A percentile compares a stretch with the other conserved stretches of the same genome.
Evolutionary conservation across 495 filamentous ascomycete genomes (phyloP).

Genomic region (Penicillium pancosmium): DNA sequence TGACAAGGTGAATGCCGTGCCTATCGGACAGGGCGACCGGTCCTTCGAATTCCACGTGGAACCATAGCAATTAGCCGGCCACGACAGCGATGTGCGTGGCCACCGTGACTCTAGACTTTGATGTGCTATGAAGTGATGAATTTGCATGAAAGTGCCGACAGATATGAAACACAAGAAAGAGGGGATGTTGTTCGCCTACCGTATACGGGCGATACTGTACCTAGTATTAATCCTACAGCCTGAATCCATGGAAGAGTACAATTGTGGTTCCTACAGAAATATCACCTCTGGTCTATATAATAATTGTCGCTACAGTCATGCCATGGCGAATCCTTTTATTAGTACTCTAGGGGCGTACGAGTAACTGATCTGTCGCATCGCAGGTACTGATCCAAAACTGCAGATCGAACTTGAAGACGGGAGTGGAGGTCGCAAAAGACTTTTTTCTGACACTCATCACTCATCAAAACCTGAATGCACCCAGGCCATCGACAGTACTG

Average conservation of each 20-base stretch:
- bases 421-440: too few relatives aligned
- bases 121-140: constrained; percentile 8
- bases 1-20: constrained; percentile 60
- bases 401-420: too few relatives aligned
- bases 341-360: too few relatives aligned
- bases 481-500: neutral
- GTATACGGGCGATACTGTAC: neutral
- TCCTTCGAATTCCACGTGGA: constrained; percentile 43
- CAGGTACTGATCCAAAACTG: too few relatives aligned
- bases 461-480: neutral
- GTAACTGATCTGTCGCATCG: too few relatives aligned
- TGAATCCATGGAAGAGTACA: neutral
- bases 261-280: too few relatives aligned
- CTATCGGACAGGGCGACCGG: constrained; percentile 60
- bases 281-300: too few relatives aligned
- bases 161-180: neutral
- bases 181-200: neutral
- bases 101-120: constrained; percentile 10
- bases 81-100: neutral
- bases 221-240: constrained; percentile 2
- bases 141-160: neutral
- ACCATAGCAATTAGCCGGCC: constrained; percentile 15
- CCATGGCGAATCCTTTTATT: too few relatives aligned
- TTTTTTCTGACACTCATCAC: neutral
- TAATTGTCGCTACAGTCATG: too few relatives aligned